A percentile compares a stretch with the other conserved stretches of the same genome.
phyloP scores from a whole-genome alignment of 1,284 basidiomycete genomes.

The Trichosporon sp. region DNA sequence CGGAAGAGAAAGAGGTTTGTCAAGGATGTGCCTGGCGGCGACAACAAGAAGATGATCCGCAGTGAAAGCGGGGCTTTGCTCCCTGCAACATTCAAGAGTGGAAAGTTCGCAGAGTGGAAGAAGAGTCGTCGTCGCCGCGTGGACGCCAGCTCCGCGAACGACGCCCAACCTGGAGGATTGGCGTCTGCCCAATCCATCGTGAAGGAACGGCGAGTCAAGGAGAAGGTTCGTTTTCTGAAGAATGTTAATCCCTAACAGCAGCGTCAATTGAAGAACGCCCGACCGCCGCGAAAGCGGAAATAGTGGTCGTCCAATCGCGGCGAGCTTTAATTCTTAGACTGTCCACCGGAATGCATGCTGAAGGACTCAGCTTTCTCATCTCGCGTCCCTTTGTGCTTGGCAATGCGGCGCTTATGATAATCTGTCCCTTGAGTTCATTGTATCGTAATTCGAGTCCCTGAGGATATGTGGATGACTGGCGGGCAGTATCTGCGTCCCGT shows the following conservation, averaged over 20 bases:
- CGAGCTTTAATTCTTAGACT: too few species aligned
- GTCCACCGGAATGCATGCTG: too few species aligned
- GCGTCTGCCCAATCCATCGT: conserved; percentile 6
- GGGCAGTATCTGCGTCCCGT: too few species aligned
- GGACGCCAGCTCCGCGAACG: background rate
- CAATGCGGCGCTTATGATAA: too few species aligned
- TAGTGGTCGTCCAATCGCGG: too few species aligned
- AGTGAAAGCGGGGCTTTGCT: conserved; percentile 90
- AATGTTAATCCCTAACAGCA: background rate
- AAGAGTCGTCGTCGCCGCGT: background rate
- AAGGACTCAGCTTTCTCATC: too few species aligned
- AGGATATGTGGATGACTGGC: too few species aligned
- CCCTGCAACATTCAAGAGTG: conserved; percentile 91
- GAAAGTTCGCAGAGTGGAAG: conserved; percentile 94
- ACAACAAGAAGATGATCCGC: conserved; percentile 90
- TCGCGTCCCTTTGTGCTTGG: too few species aligned
- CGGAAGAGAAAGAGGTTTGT: conserved; percentile 96
- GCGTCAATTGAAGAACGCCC: conserved; percentile 30
- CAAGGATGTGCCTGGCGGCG: conserved; percentile 77
- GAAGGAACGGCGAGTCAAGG: background rate
- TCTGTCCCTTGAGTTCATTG: too few species aligned
- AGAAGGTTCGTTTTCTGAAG: background rate
- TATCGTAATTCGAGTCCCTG: too few species aligned
- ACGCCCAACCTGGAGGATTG: background rate
- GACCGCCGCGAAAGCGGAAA: conserved; percentile 9